These are phyloP conservation scores for Aristolochia californica DNA, from an alignment of 164 flowering plant species.

Conservation along the genomic window DNA sequence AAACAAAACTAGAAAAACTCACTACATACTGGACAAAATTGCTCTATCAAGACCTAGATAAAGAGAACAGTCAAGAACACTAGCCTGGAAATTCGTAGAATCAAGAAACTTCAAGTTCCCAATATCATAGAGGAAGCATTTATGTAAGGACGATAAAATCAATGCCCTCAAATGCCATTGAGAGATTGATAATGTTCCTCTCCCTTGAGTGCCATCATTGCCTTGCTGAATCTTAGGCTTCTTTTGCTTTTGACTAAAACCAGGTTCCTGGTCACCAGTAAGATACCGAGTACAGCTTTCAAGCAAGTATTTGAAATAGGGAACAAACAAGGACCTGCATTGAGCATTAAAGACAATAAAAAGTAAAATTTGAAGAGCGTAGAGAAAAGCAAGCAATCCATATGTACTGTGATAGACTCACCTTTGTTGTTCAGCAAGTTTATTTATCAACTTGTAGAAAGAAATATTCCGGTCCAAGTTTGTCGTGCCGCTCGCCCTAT, in stretches of 20 bases:
- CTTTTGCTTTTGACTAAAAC: slow-evolving; percentile 47
- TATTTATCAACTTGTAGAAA: slow-evolving; percentile 63
- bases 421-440: slow-evolving; percentile 75
- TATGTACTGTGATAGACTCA: slow-evolving; percentile 18
- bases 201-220: slow-evolving; percentile 11
- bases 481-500: slow-evolving; percentile 12
- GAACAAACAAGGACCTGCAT: slow-evolving; percentile 83
- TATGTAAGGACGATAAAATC: slow-evolving; percentile 63
- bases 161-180: slow-evolving; percentile 76
- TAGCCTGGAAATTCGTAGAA: slow-evolving; percentile 61
- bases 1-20: too few relatives aligned
- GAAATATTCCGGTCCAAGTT: slow-evolving; percentile 46
- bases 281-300: slow-evolving; percentile 48
- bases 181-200: slow-evolving; percentile 20
- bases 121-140: slow-evolving; percentile 78
- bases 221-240: slow-evolving; percentile 48
- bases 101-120: slow-evolving; percentile 74
- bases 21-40: not conserved
- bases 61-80: slow-evolving; percentile 1
- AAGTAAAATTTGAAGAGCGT: not conserved
- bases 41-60: not conserved
- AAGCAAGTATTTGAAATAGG: slow-evolving; percentile 81
- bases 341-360: not conserved
- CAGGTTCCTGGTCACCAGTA: slow-evolving; percentile 27
- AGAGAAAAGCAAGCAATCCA: not conserved